Evolutionary conservation across 352 stramenopile species (phyloP), one percentile per base, ranked within the genome.

Genomic region (Hyaloperonospora arabidopsidis): DNA sequence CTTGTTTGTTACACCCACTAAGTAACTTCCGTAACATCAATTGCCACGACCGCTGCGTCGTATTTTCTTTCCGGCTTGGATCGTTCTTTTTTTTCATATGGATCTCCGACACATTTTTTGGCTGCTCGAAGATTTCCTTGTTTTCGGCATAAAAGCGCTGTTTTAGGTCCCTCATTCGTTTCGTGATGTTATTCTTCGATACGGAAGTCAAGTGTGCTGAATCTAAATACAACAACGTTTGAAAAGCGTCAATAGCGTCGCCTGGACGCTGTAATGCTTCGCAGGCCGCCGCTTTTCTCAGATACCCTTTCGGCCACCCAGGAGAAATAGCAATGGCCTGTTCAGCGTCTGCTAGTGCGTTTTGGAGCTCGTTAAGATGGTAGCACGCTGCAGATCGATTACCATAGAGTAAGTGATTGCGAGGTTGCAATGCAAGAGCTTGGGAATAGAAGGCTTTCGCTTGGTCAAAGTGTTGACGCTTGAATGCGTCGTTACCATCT

Each of bases 281-380:
- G 23, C 76, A 84, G 0, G 93, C 93, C 32, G 84, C 74, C 17
- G 87, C 95, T 53, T 93, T 84, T 39, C 96, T 79, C 60, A 93
- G 90, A 67, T 96, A 92, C 6, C 75, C 72, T 74, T 98, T 99
- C 29, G 84, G 52, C 80, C 97, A 99, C 5, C 53, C 75, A 0
- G 87, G 70, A 35, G 96, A 79, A 0, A 96, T 50, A n/a, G 68
- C 23, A 15, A 95, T 80, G 0, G 93, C 80, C 11, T 51, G 47
- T 23, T 93, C 62, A 0, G 95, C 95, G 51, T 97, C 86, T 32
- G 80, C 54, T 1, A 97, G 57, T 15, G 94, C 88, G 14, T 75
- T 62, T 8, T 74, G 36, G 12, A 84, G 84, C 23, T 88, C 63
- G 21, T 79, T 65, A 44, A 97, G 77, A 19, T 88, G 82, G 17